These are phyloP conservation scores for Candida namnaoensis DNA, from an alignment of 805 yeast genomes.

Conservation along the genomic window DNA sequence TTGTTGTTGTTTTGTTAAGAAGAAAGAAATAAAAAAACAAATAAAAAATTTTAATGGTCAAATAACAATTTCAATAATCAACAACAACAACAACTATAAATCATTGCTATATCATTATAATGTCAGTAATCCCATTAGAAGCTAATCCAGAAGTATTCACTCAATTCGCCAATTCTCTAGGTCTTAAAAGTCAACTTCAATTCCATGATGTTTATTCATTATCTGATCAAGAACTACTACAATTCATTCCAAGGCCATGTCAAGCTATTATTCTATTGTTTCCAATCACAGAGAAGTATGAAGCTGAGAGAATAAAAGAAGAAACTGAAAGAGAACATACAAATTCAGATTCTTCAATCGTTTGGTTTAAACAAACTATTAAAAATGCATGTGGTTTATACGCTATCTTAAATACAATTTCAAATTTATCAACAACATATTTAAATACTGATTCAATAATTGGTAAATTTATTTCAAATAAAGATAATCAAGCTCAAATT, in stretches of 20 bases:
- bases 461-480: slow-evolving; percentile 7
- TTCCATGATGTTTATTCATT: slow-evolving; percentile 82
- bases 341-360: slow-evolving; percentile 23
- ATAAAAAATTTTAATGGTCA: too few species aligned
- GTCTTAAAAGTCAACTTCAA: slow-evolving; percentile 47
- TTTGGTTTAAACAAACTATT: slow-evolving; percentile 84
- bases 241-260: slow-evolving; percentile 76
- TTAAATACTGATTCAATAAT: slow-evolving; percentile 8
- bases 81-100: too few species aligned
- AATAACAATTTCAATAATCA: too few species aligned
- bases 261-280: slow-evolving; percentile 71
- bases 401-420: slow-evolving; percentile 66
- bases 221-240: slow-evolving; percentile 73
- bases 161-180: slow-evolving; percentile 56
- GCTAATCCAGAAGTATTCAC: slow-evolving; percentile 84
- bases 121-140: slow-evolving; percentile 83
- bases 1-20: too few species aligned
- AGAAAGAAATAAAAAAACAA: too few species aligned
- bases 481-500: slow-evolving; percentile 12
- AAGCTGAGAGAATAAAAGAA: slow-evolving; percentile 33
- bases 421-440: slow-evolving; percentile 26
- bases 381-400: slow-evolving; percentile 90
- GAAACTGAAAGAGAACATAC: slow-evolving; percentile 4
- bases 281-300: slow-evolving; percentile 65
- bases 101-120: too few species aligned